phyloP scores from a whole-genome alignment of 495 filamentous ascomycete species.

The Rusavskia elegans region DNA sequence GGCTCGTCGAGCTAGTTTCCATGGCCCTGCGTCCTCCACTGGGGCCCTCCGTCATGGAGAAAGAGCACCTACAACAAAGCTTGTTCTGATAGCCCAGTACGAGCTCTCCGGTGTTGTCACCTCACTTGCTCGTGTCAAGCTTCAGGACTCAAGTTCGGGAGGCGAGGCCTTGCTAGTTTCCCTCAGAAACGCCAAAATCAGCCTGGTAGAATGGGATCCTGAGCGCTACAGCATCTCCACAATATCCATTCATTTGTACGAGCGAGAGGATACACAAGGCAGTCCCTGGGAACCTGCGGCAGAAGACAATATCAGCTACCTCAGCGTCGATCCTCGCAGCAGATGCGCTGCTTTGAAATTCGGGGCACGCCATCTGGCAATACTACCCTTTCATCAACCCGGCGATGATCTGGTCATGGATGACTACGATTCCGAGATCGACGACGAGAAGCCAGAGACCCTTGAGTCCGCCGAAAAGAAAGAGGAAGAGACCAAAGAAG shows the following conservation, averaged over 20 bases:
- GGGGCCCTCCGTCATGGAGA: conserved; percentile 24
- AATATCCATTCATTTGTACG: conserved; percentile 93
- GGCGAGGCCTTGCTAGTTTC: conserved; percentile 73
- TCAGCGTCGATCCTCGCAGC: conserved; percentile 81
- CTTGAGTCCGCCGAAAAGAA: conserved; percentile 11
- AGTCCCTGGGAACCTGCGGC: conserved; percentile 61
- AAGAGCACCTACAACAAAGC: conserved; percentile 46
- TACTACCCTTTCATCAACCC: conserved; percentile 75
- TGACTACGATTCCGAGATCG: conserved; percentile 70
- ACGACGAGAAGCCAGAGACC: conserved; percentile 28
- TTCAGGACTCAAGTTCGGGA: conserved; percentile 52
- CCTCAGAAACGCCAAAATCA: conserved; percentile 79
- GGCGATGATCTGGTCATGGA: conserved; percentile 83
- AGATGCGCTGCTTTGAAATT: conserved; percentile 90
- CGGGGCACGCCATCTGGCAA: conserved; percentile 71
- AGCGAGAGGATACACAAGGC: conserved; percentile 69
- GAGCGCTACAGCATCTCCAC: conserved; percentile 62
- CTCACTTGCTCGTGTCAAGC: conserved; percentile 61
- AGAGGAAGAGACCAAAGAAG: conserved; percentile 36
- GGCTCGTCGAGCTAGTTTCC: neutral
- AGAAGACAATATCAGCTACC: conserved; percentile 52
- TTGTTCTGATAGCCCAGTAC: conserved; percentile 71
- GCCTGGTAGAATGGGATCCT: conserved; percentile 88
- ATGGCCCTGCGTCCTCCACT: conserved; percentile 21
- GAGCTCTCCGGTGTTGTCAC: conserved; percentile 66